Base-by-base conservation (phyloP, 192 early-diverging fungal species). In the Umbelopsis isabellina region DNA sequence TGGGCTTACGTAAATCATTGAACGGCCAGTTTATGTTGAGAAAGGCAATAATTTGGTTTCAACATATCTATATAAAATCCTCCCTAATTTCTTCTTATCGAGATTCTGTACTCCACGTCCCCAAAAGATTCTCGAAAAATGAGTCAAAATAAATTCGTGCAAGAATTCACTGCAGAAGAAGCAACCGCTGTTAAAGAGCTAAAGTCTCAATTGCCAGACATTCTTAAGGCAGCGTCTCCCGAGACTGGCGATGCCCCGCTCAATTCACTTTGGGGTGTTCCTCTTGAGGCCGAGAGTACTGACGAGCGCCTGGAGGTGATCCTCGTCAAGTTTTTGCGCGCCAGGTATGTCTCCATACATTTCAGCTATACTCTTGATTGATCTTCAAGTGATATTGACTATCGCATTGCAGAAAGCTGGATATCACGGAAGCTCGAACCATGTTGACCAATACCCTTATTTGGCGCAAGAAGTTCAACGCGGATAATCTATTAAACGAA, bases 301-400 rank as follows among this genome's bases (percentile, higher is more conserved):
- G 87, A 89, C 72, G 72, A 78, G 48, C 80, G 85, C 23, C 46
- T 89, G 20, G 80, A 86, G 58, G 86, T 89, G 12, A 74, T 89
- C 23, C 52, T 89, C 49, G 65, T 78, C 45, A 89, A 89, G 78
- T 89, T 87, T 68, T 67, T 89, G 47, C 74, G 74, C 53, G 87
- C 87, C 16, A 82, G 87, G 72, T 82, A 67, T 47, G 70, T 15
- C 20, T 10, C 15, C 20, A 21, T 49, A 4, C 5, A 16, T 16
- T 16, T 21, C 5, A 49, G 15, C 0, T 20, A 4, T 49, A 13
- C 37, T 41, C 0, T 9, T 10, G 37, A 41, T 21, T 35, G 35
- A 23, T 66, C 23, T 21, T 6, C 44, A 41, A 77, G n/a, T 30
- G 27, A 25, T 46, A 21, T 18, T 41, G 41, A 4, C 30, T 61